These are phyloP conservation scores for Aspergillus indologenus DNA, from an alignment of 495 filamentous ascomycete genomes.

Conservation along the genomic window DNA sequence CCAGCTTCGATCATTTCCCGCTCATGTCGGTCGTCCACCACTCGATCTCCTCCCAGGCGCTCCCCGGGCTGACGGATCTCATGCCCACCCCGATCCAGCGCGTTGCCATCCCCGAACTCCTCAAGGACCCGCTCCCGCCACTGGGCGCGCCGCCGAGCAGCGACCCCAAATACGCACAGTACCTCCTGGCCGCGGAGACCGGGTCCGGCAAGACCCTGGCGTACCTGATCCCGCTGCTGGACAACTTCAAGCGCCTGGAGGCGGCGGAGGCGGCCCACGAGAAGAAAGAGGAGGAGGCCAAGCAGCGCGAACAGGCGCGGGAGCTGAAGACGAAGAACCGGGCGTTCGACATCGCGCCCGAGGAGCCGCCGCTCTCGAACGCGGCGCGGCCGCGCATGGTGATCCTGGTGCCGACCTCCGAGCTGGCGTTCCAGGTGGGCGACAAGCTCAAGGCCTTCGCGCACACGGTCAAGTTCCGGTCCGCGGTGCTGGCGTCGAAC, in stretches of 20 bases:
- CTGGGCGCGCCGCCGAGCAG: conserved; percentile 26
- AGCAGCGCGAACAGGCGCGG: conserved; percentile 34
- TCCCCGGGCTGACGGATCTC: conserved; percentile 67
- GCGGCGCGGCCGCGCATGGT: conserved; percentile 77
- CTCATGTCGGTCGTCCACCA: conserved; percentile 71
- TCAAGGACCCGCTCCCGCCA: conserved; percentile 44
- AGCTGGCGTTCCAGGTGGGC: conserved; percentile 87
- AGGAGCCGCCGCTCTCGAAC: conserved; percentile 52
- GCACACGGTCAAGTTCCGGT: conserved; percentile 79
- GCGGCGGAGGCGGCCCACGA: conserved; percentile 54
- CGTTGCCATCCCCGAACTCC: conserved; percentile 76
- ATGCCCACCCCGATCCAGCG: conserved; percentile 84
- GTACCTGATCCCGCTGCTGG: conserved; percentile 77
- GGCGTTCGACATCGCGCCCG: conserved; percentile 53
- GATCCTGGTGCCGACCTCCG: conserved; percentile 89
- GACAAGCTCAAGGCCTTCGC: conserved; percentile 72
- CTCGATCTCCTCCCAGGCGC: conserved; percentile 64
- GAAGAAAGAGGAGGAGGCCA: conserved; percentile 49
- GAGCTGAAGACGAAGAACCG: conserved; percentile 49
- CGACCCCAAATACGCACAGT: conserved; percentile 59
- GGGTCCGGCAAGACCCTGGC: conserved; percentile 95
- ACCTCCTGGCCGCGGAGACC: conserved; percentile 90
- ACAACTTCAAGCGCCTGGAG: conserved; percentile 81
- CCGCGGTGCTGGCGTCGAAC: conserved; percentile 72
- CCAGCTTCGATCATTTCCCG: conserved; percentile 75